These are phyloP conservation scores for Jatropha curcas DNA, from an alignment of 345 rosid species.

Conservation along the genomic window DNA sequence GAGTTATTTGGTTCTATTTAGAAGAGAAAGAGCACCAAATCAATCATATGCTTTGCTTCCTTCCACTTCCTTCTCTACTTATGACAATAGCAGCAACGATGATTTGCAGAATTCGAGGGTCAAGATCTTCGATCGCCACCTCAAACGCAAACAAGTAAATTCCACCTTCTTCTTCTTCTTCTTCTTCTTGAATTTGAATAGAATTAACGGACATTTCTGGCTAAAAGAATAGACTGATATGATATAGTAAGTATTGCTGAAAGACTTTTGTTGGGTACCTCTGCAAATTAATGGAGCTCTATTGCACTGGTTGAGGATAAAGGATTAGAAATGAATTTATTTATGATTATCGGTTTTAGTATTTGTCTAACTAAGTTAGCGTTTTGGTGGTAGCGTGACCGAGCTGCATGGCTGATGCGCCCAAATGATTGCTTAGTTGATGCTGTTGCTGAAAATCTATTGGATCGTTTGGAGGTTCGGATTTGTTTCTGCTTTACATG, in stretches of 20 bases:
- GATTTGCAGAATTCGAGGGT: conserved; percentile 46
- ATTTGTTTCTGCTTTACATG: neutral
- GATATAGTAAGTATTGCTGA: no score
- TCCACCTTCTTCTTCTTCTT: neutral
- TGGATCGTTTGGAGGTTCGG: conserved; percentile 87
- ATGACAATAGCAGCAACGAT: conserved; percentile 18
- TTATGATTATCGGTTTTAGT: neutral
- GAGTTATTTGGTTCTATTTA: conserved; percentile 4
- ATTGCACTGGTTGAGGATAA: neutral
- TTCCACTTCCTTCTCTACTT: conserved; percentile 40
- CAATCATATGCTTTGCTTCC: conserved; percentile 1
- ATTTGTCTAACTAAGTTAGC: neutral
- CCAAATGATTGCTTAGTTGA: conserved; percentile 66
- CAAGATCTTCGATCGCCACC: conserved; percentile 80
- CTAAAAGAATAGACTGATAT: no score
- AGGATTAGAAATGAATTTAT: neutral
- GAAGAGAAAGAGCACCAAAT: no score
- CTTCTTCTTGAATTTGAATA: neutral
- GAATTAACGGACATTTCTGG: neutral
- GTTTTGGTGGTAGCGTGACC: conserved; percentile 70
- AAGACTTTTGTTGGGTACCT: no score
- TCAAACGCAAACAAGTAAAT: conserved; percentile 80
- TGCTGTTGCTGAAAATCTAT: conserved; percentile 84
- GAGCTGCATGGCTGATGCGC: conserved; percentile 89
- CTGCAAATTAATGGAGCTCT: neutral